Conservation (phyloP, 129 eudicot genomes). For the Centrapalus pauciflorus region DNA sequence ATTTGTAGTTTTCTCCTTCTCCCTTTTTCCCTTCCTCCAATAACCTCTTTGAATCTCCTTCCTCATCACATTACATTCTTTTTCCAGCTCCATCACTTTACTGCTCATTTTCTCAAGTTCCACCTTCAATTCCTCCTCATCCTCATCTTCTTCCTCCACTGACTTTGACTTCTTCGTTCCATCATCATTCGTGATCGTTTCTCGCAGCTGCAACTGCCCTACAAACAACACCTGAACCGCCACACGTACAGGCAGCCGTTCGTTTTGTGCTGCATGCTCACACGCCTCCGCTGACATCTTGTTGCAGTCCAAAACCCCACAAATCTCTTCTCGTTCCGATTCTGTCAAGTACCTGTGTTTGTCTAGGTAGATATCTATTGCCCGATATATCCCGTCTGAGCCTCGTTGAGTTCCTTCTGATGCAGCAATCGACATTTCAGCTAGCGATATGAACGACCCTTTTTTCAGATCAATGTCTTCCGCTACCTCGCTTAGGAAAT, state of each 20-base stretch:
- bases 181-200: constrained; percentile 31
- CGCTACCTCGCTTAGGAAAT: constrained; percentile 49
- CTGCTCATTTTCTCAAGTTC: constrained; percentile 56
- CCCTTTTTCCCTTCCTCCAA: constrained; percentile 5
- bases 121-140: constrained; percentile 25
- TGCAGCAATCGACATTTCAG: constrained; percentile 46
- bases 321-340: constrained; percentile 49
- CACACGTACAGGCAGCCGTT: constrained; percentile 48
- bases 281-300: constrained; percentile 55
- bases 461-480: constrained; percentile 43
- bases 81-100: constrained; percentile 56
- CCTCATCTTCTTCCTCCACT: background rate
- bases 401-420: constrained; percentile 29
- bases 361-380: constrained; percentile 48
- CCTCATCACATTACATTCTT: constrained; percentile 42
- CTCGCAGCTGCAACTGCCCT: constrained; percentile 51
- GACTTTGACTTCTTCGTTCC: constrained; percentile 9
- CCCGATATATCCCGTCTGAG: constrained; percentile 57
- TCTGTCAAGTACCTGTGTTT: constrained; percentile 60
- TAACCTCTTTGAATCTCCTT: constrained; percentile 39
- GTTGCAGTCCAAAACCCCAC: constrained; percentile 54
- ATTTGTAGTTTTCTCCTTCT: constrained; percentile 37
- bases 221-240: constrained; percentile 55
- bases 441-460: constrained; percentile 37
- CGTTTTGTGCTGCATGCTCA: constrained; percentile 61